Evolutionary conservation across 2,329 filamentous ascomycete species (phyloP).

Genomic region (Paecilomyces fulvus): DNA sequence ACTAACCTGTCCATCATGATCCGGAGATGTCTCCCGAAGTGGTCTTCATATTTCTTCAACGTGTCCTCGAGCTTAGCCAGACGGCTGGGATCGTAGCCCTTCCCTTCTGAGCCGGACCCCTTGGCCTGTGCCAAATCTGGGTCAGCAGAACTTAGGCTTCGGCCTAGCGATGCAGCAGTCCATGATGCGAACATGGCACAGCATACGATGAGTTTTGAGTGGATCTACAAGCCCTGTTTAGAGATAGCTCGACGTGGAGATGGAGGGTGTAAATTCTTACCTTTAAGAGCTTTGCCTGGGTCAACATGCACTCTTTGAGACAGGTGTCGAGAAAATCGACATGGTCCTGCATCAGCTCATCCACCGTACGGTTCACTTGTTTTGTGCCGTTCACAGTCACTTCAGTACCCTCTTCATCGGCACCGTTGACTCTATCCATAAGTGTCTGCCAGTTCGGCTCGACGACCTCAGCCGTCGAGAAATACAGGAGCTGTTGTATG

Average conservation of each 20-base stretch:
- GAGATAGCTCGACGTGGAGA: background rate
- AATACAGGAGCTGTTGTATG: slow-evolving; percentile 92
- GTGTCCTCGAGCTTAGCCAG: slow-evolving; percentile 77
- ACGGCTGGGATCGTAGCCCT: slow-evolving; percentile 49
- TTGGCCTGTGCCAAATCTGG: slow-evolving; percentile 53
- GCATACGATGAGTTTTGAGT: slow-evolving; percentile 93
- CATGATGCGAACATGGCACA: slow-evolving; percentile 91
- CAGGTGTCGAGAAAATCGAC: slow-evolving; percentile 97
- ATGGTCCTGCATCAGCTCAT: slow-evolving; percentile 98
- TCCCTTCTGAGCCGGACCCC: slow-evolving; percentile 22
- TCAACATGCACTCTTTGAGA: slow-evolving; percentile 97
- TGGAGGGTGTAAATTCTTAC: slow-evolving; percentile 44
- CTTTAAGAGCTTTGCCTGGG: slow-evolving; percentile 86
- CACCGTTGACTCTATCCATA: slow-evolving; percentile 70
- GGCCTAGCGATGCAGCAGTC: slow-evolving; percentile 68
- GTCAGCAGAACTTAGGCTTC: slow-evolving; percentile 75
- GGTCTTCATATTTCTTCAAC: slow-evolving; percentile 82
- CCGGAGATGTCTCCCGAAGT: slow-evolving; percentile 85
- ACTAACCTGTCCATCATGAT: slow-evolving; percentile 73
- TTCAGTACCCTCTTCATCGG: slow-evolving; percentile 36
- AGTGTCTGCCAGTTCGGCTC: slow-evolving; percentile 95
- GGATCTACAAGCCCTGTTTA: slow-evolving; percentile 55
- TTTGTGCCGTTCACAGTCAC: slow-evolving; percentile 30
- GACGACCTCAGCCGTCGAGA: slow-evolving; percentile 93
- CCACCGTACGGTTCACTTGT: slow-evolving; percentile 69